Conservation (phyloP, 495 filamentous ascomycete genomes). For the Aspergillus heteromorphus region DNA sequence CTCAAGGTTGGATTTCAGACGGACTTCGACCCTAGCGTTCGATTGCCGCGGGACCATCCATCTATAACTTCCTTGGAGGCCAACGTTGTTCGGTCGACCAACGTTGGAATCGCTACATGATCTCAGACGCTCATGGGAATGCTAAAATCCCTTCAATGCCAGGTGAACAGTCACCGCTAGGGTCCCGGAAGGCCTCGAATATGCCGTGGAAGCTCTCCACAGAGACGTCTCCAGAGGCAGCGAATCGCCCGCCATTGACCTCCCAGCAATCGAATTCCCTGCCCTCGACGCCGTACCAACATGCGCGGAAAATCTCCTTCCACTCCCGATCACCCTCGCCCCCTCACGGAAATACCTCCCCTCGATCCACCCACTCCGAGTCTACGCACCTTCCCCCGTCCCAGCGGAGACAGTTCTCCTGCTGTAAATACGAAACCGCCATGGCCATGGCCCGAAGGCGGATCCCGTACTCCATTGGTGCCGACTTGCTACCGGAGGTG, state of each 20-base stretch:
- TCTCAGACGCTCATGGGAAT: slow-evolving; percentile 45
- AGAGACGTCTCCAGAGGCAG: slow-evolving; percentile 30
- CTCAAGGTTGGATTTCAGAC: slow-evolving; percentile 10
- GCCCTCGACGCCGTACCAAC: slow-evolving; percentile 89
- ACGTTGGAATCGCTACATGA: slow-evolving; percentile 39
- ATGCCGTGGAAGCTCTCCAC: slow-evolving; percentile 40
- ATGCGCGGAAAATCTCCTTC: slow-evolving; percentile 75
- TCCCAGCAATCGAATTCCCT: slow-evolving; percentile 82
- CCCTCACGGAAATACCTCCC: slow-evolving; percentile 72
- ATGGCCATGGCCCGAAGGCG: slow-evolving; percentile 67
- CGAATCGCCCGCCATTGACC: slow-evolving; percentile 38
- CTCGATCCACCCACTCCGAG: slow-evolving; percentile 86
- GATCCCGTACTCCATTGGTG: slow-evolving; percentile 87
- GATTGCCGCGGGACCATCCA: background rate
- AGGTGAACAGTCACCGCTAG: slow-evolving; percentile 42
- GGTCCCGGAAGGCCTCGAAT: slow-evolving; percentile 34
- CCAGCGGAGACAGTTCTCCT: slow-evolving; percentile 50
- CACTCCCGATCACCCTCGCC: slow-evolving; percentile 85
- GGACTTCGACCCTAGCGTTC: slow-evolving; percentile 1
- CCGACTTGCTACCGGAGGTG: slow-evolving; percentile 63
- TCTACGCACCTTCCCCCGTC: slow-evolving; percentile 66
- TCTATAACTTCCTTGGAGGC: slow-evolving; percentile 11
- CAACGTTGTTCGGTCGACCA: slow-evolving; percentile 21
- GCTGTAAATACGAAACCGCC: slow-evolving; percentile 80
- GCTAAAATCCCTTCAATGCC: slow-evolving; percentile 29